Percentiles rank a stretch among this genome's conserved stretches.
Conservation (phyloP, 805 yeast species). For the Wickerhamomyces hampshirensis region DNA sequence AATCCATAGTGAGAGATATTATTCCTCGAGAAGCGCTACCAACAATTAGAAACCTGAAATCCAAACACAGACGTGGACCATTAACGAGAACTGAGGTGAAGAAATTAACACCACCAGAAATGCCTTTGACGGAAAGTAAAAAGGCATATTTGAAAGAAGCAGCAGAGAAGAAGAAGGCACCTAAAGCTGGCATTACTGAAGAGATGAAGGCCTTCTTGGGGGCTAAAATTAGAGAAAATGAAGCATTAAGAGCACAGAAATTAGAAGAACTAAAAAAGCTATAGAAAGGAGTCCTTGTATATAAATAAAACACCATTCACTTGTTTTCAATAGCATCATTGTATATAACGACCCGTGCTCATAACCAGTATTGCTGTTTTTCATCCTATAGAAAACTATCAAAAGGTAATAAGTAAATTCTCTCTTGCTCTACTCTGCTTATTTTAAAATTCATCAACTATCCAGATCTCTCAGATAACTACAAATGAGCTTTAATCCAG, state of each 20-base stretch:
- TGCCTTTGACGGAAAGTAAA: conserved; percentile 69
- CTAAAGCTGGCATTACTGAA: conserved; percentile 36
- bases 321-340: too few species aligned
- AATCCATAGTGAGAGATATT: conserved; percentile 59
- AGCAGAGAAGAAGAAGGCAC: conserved; percentile 36
- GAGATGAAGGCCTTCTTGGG: conserved; percentile 57
- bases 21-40: conserved; percentile 62
- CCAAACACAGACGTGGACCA: conserved; percentile 60
- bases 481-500: conserved; percentile 27
- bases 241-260: conserved; percentile 11
- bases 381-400: too few species aligned
- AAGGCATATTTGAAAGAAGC: conserved; percentile 57
- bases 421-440: too few species aligned
- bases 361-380: too few species aligned
- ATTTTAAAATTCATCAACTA: too few species aligned
- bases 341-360: too few species aligned
- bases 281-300: conserved; percentile 1
- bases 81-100: conserved; percentile 60
- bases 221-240: conserved; percentile 32
- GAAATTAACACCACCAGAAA: conserved; percentile 58
- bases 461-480: not conserved
- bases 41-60: conserved; percentile 73
- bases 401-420: too few species aligned
- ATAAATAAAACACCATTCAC: too few species aligned
- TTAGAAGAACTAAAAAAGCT: conserved; percentile 11